These are phyloP conservation scores for Plasmodium gallinaceum DNA, from an alignment of 169 alveolate genomes.

Conservation along the genomic window DNA sequence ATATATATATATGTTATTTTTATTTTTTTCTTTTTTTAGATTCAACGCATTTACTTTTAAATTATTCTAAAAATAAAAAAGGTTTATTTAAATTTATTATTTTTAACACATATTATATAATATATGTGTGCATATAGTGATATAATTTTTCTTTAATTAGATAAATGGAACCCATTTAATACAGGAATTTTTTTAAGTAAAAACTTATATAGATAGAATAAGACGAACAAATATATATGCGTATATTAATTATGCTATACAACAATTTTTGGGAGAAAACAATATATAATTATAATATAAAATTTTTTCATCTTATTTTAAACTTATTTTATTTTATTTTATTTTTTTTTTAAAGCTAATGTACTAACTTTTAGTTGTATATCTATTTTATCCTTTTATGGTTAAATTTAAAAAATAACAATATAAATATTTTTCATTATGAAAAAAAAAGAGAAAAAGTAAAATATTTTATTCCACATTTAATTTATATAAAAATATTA, in stretches of 20 bases:
- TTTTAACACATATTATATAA: not conserved
- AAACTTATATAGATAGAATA: not conserved
- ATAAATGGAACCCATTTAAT: conserved; percentile 29
- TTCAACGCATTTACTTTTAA: conserved; percentile 38
- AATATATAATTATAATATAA: conserved; percentile 13
- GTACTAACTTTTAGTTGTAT: conserved; percentile 36
- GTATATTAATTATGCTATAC: too few relatives aligned
- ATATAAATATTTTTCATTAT: not conserved
- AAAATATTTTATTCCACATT: not conserved
- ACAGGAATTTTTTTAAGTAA: conserved; percentile 62
- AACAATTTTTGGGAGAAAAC: not conserved
- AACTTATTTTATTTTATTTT: not conserved
- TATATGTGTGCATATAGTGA: not conserved
- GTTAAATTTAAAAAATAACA: conserved; percentile 7
- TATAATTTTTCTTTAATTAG: conserved; percentile 15
- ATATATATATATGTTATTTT: conserved; percentile 2
- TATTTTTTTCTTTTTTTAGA: conserved; percentile 28
- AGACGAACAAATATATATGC: not conserved
- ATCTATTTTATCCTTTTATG: conserved; percentile 60
- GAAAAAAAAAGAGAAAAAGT: not conserved
- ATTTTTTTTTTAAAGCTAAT: conserved; percentile 24
- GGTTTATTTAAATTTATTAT: conserved; percentile 20
- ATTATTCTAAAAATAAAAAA: conserved; percentile 15
- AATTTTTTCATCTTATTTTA: not conserved
- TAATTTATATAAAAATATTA: not conserved